Percentiles rank a stretch among this genome's conserved stretches.
Conservation (phyloP, 169 alveolate species). For the Theileria annulata region DNA sequence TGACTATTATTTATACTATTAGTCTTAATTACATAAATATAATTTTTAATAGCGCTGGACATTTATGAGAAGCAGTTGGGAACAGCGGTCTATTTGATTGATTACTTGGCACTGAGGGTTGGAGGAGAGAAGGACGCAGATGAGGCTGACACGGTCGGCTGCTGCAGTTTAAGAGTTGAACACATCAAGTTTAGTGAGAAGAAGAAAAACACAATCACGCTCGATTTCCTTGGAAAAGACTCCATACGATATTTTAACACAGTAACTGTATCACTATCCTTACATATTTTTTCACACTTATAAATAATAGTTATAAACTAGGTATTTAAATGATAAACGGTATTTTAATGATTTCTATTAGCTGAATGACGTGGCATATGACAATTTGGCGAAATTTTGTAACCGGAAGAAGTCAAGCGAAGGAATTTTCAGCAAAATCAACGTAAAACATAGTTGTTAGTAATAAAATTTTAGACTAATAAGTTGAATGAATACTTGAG, state of each 20-base stretch:
- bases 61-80: slow-evolving; percentile 91
- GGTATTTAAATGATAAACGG: too few species aligned
- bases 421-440: slow-evolving; percentile 90
- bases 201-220: slow-evolving; percentile 62
- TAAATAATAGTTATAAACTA: too few species aligned
- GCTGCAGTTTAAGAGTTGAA: slow-evolving; percentile 97
- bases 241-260: slow-evolving; percentile 96
- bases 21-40: neutral
- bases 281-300: too few species aligned
- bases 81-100: slow-evolving; percentile 97
- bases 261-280: slow-evolving; percentile 67
- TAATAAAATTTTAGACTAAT: slow-evolving; percentile 79
- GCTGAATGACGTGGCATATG: slow-evolving; percentile 82
- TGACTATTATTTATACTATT: too few species aligned
- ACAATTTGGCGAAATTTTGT: slow-evolving; percentile 80
- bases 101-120: slow-evolving; percentile 97
- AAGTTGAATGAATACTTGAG: slow-evolving; percentile 93
- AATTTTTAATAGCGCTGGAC: slow-evolving; percentile 58
- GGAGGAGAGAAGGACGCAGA: slow-evolving; percentile 99
- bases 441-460: slow-evolving; percentile 24
- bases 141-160: slow-evolving; percentile 99
- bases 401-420: slow-evolving; percentile 86
- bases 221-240: slow-evolving; percentile 97
- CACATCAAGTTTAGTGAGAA: slow-evolving; percentile 84
- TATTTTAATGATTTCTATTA: slow-evolving; percentile 4